Evolutionary conservation across 2,329 filamentous ascomycete genomes (phyloP).

Genomic region (Hymenoscyphus fructigenus): DNA sequence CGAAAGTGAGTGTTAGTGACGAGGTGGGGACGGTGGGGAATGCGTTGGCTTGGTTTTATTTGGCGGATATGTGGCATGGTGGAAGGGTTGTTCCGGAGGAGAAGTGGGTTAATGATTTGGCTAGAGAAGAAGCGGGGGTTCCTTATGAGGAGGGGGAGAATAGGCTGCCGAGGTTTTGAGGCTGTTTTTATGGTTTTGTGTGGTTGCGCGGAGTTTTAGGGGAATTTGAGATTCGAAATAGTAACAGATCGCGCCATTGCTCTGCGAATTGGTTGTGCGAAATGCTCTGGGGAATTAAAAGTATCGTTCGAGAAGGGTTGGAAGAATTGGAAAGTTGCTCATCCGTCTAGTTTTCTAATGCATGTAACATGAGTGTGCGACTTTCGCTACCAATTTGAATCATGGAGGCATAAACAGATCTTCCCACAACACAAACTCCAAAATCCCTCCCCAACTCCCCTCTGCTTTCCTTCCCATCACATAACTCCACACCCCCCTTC

Average conservation of each 20-base stretch:
- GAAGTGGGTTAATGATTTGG: constrained; percentile 15
- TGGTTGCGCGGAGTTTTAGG: background rate
- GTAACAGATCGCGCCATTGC: no score
- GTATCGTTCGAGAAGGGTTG: no score
- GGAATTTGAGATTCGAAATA: no score
- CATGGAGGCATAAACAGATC: no score
- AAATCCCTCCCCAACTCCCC: no score
- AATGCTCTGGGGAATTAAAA: no score
- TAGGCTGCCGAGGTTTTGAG: constrained; percentile 12
- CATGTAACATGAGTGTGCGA: no score
- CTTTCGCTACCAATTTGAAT: no score
- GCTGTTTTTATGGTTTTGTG: background rate
- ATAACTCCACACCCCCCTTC: constrained; percentile 54
- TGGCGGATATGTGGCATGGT: constrained; percentile 62
- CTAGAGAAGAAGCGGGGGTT: constrained; percentile 10
- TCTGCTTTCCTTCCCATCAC: constrained; percentile 36
- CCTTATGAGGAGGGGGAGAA: constrained; percentile 12
- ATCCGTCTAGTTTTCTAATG: no score
- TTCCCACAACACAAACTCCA: no score
- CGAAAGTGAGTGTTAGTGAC: constrained; percentile 66
- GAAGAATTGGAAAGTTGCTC: no score
- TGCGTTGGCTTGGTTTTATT: constrained; percentile 72
- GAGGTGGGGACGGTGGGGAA: constrained; percentile 82
- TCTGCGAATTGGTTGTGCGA: no score
- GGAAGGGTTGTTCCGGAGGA: constrained; percentile 54